A percentile compares a stretch with the other conserved stretches of the same genome.
These are phyloP conservation scores for Boehmeria nivea DNA, from an alignment of 306 rosid species.

Conservation along the genomic window DNA sequence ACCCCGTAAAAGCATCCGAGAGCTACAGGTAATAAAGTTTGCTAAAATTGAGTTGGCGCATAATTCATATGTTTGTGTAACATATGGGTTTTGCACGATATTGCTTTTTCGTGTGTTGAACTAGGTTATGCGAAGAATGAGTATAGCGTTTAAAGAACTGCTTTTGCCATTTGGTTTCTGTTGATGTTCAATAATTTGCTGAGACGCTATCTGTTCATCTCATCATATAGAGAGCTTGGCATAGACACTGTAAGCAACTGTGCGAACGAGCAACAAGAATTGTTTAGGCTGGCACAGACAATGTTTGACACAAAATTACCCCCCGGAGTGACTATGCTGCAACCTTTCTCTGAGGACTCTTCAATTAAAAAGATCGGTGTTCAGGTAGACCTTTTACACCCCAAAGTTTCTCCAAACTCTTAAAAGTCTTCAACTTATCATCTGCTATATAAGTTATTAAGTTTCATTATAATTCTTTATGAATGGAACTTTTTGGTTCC, in stretches of 20 bases:
- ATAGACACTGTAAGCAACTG: slow-evolving; percentile 65
- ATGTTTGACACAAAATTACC: slow-evolving; percentile 97
- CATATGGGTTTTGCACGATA: no score
- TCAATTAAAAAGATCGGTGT: slow-evolving; percentile 82
- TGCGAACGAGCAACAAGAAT: slow-evolving; percentile 64
- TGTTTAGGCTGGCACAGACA: slow-evolving; percentile 66
- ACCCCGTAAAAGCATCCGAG: slow-evolving; percentile 57
- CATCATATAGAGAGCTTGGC: slow-evolving; percentile 72
- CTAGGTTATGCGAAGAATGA: no score
- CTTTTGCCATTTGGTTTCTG: slow-evolving; percentile 9
- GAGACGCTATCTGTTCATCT: slow-evolving; percentile 11
- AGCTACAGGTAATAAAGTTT: slow-evolving; percentile 64
- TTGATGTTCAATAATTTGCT: background rate
- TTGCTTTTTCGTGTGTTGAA: slow-evolving; percentile 2
- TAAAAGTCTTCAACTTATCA: background rate
- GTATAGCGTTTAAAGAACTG: background rate
- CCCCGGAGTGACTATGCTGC: slow-evolving; percentile 79
- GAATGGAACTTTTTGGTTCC: no score
- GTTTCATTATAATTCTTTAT: no score
- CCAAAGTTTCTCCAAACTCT: background rate
- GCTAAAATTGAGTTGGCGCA: no score
- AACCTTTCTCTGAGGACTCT: slow-evolving; percentile 89
- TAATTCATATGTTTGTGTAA: no score
- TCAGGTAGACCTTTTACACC: slow-evolving; percentile 65
- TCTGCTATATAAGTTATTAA: no score